Conservation (phyloP, 2,329 filamentous ascomycete species). For the Colletotrichum siamense region DNA sequence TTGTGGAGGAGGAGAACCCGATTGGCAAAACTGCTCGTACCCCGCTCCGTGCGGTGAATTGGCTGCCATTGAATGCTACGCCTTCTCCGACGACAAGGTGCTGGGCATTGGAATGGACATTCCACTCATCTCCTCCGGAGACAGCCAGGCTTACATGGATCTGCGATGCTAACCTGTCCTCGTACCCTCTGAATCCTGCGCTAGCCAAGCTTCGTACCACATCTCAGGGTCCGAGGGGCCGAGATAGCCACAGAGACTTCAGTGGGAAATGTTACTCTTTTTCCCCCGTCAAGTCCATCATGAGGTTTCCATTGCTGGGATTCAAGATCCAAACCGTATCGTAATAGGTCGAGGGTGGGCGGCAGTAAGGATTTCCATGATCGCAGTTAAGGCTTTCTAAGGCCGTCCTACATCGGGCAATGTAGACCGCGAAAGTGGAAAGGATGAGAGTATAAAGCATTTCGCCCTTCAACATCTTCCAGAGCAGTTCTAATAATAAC, state of each 20-base stretch:
- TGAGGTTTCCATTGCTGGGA: background rate
- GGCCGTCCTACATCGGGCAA: fast-evolving
- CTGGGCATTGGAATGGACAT: background rate
- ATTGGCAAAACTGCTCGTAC: background rate
- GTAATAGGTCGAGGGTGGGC: background rate
- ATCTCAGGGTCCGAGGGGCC: background rate
- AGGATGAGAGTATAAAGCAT: background rate
- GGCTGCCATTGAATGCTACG: background rate
- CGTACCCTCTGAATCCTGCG: background rate
- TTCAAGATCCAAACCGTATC: background rate
- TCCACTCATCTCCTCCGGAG: background rate
- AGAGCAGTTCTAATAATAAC: fast-evolving
- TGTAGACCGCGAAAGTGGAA: background rate
- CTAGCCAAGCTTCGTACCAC: background rate
- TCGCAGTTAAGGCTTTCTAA: background rate
- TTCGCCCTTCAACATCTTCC: background rate
- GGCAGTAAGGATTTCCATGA: background rate
- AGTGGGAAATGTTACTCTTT: background rate
- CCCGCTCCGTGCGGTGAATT: background rate
- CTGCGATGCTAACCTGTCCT: background rate
- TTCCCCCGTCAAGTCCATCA: background rate
- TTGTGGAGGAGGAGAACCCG: background rate
- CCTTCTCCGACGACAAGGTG: background rate
- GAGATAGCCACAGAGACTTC: background rate
- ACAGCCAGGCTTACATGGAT: background rate